Evolutionary conservation across 2,329 filamentous ascomycete genomes (phyloP).

Genomic region (Ascocoryne sarcoides): DNA sequence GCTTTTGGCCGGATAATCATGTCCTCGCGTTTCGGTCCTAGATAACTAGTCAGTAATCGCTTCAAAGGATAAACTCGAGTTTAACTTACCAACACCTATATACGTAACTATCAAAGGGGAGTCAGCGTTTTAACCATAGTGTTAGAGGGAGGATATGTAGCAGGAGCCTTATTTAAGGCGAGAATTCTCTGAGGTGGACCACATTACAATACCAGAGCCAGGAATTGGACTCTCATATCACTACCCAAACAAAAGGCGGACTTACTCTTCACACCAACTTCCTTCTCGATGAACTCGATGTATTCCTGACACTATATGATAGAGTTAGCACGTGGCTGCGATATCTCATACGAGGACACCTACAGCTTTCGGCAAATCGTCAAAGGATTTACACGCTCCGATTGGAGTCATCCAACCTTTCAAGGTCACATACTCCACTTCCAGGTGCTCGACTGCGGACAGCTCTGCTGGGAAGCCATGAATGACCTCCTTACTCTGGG

Average conservation of each 20-base stretch:
- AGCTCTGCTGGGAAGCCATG: slow-evolving; percentile 58
- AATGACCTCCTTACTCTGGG: slow-evolving; percentile 37
- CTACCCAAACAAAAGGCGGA: no score
- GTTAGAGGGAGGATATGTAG: no score
- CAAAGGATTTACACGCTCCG: slow-evolving; percentile 45
- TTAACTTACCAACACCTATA: slow-evolving; percentile 45
- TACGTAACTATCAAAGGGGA: no score
- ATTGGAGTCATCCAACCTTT: slow-evolving; percentile 62
- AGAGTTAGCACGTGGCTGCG: slow-evolving; percentile 23
- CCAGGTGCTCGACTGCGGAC: slow-evolving; percentile 45
- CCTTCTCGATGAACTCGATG: slow-evolving; percentile 37
- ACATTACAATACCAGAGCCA: no score
- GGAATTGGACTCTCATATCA: no score
- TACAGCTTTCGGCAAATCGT: slow-evolving; percentile 55
- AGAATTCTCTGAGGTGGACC: no score
- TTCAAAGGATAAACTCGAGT: not conserved
- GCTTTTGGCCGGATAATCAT: no score
- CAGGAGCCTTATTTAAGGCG: no score
- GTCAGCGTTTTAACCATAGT: no score
- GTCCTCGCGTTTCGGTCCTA: slow-evolving; percentile 9
- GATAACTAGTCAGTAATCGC: not conserved
- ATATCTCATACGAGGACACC: slow-evolving; percentile 22
- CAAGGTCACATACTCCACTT: slow-evolving; percentile 50
- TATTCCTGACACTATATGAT: slow-evolving; percentile 8
- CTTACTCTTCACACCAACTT: slow-evolving; percentile 40